Conservation (phyloP, 1,139 yeast species). For the Taphrina deformans region DNA sequence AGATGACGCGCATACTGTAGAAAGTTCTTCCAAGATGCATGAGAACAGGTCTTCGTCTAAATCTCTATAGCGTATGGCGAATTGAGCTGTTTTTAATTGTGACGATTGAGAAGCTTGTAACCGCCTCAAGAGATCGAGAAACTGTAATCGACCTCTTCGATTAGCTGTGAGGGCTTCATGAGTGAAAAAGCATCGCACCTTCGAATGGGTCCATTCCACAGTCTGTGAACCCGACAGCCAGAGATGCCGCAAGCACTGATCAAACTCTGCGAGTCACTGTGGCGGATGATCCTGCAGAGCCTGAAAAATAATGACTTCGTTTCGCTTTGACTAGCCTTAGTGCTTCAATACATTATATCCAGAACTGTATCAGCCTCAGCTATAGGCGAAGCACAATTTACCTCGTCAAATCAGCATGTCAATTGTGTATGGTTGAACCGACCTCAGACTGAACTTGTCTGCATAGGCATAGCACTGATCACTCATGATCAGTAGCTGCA, state of each 20-base stretch:
- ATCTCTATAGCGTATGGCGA: constrained; percentile 47
- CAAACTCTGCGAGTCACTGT: no score
- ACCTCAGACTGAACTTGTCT: no score
- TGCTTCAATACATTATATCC: no score
- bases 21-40: constrained; percentile 67
- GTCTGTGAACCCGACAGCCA: not conserved
- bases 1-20: constrained; percentile 47
- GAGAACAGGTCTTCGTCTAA: constrained; percentile 72
- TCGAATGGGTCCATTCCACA: constrained; percentile 38
- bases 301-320: no score
- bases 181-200: constrained; percentile 19
- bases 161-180: constrained; percentile 50
- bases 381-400: no score
- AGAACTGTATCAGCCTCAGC: no score
- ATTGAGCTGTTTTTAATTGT: constrained; percentile 42
- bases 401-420: no score
- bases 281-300: no score
- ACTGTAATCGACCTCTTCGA: constrained; percentile 67
- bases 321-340: no score
- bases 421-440: no score
- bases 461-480: no score
- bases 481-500: not conserved
- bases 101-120: constrained; percentile 60
- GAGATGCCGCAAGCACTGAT: not conserved
- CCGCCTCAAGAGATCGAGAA: constrained; percentile 59